Percentiles rank a stretch among this genome's conserved stretches.
Evolutionary conservation across 306 rosid genomes (phyloP).

Genomic region (Styphnolobium japonicum): DNA sequence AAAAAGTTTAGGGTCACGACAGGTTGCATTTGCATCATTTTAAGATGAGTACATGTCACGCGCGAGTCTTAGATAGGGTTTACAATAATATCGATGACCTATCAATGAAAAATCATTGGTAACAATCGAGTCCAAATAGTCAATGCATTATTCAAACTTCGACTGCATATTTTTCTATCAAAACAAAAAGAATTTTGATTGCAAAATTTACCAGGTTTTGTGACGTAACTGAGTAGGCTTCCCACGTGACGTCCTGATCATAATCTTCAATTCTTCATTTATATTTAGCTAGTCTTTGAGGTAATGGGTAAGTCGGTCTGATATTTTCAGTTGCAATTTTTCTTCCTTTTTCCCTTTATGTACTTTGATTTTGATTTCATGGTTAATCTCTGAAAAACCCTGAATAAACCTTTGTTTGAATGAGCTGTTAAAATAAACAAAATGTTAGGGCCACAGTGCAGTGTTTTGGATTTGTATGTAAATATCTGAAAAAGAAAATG

Average conservation of each 20-base stretch:
- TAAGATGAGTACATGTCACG: no score
- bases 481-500: no score
- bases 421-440: neutral
- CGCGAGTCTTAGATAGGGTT: no score
- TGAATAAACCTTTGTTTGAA: neutral
- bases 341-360: conserved; percentile 12
- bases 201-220: neutral
- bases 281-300: conserved; percentile 28
- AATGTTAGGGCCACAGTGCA: neutral
- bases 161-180: no score
- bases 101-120: no score
- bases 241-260: conserved; percentile 47
- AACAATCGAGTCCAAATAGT: no score
- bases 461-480: no score
- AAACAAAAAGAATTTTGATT: conserved; percentile 17
- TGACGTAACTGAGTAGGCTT: conserved; percentile 36
- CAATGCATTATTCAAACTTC: no score
- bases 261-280: conserved; percentile 25
- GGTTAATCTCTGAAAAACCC: neutral
- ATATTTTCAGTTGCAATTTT: conserved; percentile 18
- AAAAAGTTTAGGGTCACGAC: no score
- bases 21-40: no score
- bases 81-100: no score
- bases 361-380: conserved; percentile 21
- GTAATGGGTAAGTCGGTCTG: neutral